Base-by-base conservation (phyloP, 75 land plant genomes). In the Gnetum montanum region DNA sequence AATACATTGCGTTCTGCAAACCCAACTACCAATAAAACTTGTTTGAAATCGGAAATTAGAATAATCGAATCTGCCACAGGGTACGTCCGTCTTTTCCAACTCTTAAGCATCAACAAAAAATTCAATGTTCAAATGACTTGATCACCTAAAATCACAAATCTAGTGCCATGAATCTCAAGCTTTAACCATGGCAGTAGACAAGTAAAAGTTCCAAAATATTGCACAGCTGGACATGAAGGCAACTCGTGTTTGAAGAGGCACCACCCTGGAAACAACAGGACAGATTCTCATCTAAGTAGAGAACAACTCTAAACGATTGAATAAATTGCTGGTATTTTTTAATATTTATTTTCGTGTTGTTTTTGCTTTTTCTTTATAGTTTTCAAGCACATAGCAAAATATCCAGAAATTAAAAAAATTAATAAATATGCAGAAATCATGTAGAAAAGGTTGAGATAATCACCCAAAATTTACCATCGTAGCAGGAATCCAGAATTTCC, bases 401-500 rank as follows among this genome's bases (percentile, higher is more conserved):
- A 41, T 15, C 43, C n/a, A 15, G 4, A 41, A 41, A 41, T 15
- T 3, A n/a, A n/a, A n/a, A n/a, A n/a, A n/a, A n/a, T n/a, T n/a
- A n/a, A n/a, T n/a, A n/a, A n/a, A n/a, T n/a, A n/a, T n/a, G n/a
- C n/a, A n/a, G n/a, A n/a, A n/a, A n/a, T n/a, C n/a, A n/a, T n/a
- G 43, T 1, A 18, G n/a, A 18, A 41, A 41, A 41, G 16, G 13
- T 15, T 15, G 2, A 15, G 16, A 41, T 41, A 44, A 62, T 49
- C 74, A 88, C 97, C 95, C 65, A 35, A 93, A 93, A 50, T 93
- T 93, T 43, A 93, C 51, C 43, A 74, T 44, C 30, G 79, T 82
- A 47, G 79, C 95, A 63, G 98, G 98, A 40, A 80, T 79, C 98
- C 98, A 93, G 66, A 93, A 93, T 74, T 87, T 85, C 74, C 82